phyloP scores from a whole-genome alignment of 371 early-diverging fungal genomes.

The Rozella allomycis region DNA sequence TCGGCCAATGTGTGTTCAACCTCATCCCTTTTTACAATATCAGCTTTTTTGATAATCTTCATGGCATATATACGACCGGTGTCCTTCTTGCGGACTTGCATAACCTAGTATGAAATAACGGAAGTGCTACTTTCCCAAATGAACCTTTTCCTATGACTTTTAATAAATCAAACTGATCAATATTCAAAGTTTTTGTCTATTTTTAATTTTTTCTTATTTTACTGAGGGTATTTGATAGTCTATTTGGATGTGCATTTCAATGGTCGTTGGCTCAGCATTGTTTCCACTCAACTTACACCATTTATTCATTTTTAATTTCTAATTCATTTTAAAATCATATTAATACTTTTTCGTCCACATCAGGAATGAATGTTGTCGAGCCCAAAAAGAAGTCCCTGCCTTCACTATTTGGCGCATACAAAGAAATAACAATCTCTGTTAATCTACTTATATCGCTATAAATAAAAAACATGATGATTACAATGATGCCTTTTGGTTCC shows the following conservation, averaged over 20 bases:
- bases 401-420: slow-evolving; percentile 61
- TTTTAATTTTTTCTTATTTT: no score
- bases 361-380: no score
- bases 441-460: slow-evolving; percentile 68
- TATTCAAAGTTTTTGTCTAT: slow-evolving; percentile 25
- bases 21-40: slow-evolving; percentile 69
- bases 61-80: slow-evolving; percentile 88
- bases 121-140: slow-evolving; percentile 62
- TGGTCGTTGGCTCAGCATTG: no score
- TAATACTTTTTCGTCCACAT: no score
- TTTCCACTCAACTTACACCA: no score
- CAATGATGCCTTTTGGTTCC: slow-evolving; percentile 71
- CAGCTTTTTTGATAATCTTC: slow-evolving; percentile 85
- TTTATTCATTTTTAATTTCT: no score
- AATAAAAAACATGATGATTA: slow-evolving; percentile 23
- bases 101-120: slow-evolving; percentile 21
- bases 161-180: slow-evolving; percentile 80
- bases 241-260: no score
- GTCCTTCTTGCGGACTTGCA: slow-evolving; percentile 83
- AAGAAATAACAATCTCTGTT: slow-evolving; percentile 54
- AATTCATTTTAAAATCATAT: no score
- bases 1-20: slow-evolving; percentile 72
- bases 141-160: slow-evolving; percentile 86
- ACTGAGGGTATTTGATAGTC: no score
- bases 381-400: no score